These are phyloP conservation scores for Populus hybrid DNA, from an alignment of 441 rosid genomes.

Conservation along the genomic window DNA sequence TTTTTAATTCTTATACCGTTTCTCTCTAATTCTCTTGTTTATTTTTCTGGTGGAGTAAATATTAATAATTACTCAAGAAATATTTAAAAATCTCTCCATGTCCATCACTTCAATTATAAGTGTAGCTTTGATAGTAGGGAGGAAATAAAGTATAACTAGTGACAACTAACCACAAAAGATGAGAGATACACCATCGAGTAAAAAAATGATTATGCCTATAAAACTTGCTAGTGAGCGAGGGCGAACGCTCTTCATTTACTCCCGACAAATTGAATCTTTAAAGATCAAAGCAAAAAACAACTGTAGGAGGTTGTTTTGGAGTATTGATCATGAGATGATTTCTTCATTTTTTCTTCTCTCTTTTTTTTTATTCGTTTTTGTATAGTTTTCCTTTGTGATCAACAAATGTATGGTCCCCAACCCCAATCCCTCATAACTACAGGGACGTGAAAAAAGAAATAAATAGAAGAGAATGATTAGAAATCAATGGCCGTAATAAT, in stretches of 20 bases:
- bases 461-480: conserved; percentile 36
- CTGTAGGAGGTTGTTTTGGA: conserved; percentile 17
- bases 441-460: background rate
- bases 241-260: conserved; percentile 24
- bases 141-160: background rate
- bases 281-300: conserved; percentile 16
- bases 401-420: conserved; percentile 11
- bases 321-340: conserved; percentile 29
- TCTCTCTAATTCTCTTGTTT: too few species aligned
- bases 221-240: conserved; percentile 15
- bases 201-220: conserved; percentile 29
- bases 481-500: conserved; percentile 44
- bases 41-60: background rate
- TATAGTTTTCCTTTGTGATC: conserved; percentile 5
- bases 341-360: conserved; percentile 24
- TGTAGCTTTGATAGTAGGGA: background rate
- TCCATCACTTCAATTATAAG: background rate
- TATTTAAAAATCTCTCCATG: background rate
- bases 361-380: background rate
- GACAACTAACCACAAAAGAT: conserved; percentile 3
- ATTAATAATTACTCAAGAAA: background rate
- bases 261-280: conserved; percentile 40
- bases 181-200: conserved; percentile 17
- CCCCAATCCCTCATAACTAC: conserved; percentile 4
- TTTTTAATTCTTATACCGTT: too few species aligned